These are phyloP conservation scores for Penicillium frequentans DNA, from an alignment of 2,329 filamentous ascomycete genomes.

Conservation along the genomic window DNA sequence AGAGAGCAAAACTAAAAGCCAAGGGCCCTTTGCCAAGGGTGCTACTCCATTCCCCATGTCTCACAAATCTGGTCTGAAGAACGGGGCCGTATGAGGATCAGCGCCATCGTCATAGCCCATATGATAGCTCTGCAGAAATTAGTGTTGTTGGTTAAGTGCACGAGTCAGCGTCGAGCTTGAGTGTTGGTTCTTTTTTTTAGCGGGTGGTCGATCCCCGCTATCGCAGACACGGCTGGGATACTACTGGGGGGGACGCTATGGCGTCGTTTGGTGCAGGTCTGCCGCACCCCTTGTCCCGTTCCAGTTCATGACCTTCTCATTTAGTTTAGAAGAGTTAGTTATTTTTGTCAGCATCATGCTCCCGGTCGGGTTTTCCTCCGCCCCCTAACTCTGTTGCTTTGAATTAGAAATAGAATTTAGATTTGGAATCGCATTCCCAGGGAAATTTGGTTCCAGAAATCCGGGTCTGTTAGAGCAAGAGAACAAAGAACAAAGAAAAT, in stretches of 20 bases:
- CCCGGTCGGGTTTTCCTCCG: background rate
- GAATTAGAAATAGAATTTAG: background rate
- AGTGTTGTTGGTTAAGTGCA: background rate
- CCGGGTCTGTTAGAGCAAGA: background rate
- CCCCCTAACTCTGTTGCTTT: background rate
- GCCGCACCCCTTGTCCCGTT: background rate
- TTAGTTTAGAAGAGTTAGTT: background rate
- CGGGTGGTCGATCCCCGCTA: background rate
- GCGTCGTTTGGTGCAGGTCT: background rate
- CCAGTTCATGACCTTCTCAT: background rate
- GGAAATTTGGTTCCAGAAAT: background rate
- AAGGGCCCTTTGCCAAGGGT: background rate
- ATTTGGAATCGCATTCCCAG: background rate
- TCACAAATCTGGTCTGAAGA: background rate
- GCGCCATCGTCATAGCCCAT: background rate
- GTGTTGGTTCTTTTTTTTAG: constrained; percentile 6
- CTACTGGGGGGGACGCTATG: background rate
- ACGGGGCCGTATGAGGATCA: background rate
- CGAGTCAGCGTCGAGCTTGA: constrained; percentile 1
- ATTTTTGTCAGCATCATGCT: background rate
- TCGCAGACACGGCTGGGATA: background rate
- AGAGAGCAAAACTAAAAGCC: background rate
- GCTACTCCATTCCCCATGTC: constrained; percentile 1
- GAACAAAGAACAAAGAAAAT: background rate
- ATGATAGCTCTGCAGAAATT: background rate